A percentile compares a stretch with the other conserved stretches of the same genome.
These are phyloP conservation scores for Leccinum olivaceopallidum DNA, from an alignment of 768 basidiomycete species.

Conservation along the genomic window DNA sequence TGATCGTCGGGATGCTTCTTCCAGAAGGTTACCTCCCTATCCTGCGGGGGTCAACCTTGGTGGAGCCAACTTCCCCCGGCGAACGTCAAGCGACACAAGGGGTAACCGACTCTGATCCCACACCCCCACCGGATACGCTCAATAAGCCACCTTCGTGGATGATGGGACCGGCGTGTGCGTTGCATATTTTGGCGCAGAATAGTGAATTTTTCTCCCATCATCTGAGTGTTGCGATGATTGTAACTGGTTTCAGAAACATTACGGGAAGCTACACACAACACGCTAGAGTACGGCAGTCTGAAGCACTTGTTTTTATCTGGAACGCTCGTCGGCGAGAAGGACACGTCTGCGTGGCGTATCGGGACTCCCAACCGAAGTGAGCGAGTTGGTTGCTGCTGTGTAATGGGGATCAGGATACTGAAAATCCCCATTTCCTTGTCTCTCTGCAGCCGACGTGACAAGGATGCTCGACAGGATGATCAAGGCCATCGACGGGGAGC, in stretches of 20 bases:
- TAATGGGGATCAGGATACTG: neutral
- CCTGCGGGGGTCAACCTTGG: neutral
- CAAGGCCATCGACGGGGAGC: neutral
- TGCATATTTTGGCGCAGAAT: conserved; percentile 1
- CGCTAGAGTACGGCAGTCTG: neutral
- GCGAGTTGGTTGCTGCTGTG: neutral
- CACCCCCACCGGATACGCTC: neutral
- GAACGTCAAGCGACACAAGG: neutral
- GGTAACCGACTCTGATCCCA: neutral
- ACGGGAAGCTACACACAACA: neutral
- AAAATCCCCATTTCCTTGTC: neutral
- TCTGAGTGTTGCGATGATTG: neutral
- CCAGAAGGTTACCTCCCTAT: neutral
- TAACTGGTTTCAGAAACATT: neutral
- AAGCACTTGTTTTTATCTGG: neutral
- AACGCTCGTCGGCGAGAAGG: neutral
- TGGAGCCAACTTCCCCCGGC: neutral
- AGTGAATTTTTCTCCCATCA: neutral
- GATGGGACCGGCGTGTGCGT: neutral
- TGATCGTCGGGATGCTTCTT: neutral
- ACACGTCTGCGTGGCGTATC: conserved; percentile 19
- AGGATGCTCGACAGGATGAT: neutral
- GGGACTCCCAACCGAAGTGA: conserved; percentile 21
- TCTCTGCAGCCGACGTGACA: neutral
- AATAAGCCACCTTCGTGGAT: neutral